Evolutionary conservation across 2,329 filamentous ascomycete genomes (phyloP).

Genomic region (Helminthosporium solani): DNA sequence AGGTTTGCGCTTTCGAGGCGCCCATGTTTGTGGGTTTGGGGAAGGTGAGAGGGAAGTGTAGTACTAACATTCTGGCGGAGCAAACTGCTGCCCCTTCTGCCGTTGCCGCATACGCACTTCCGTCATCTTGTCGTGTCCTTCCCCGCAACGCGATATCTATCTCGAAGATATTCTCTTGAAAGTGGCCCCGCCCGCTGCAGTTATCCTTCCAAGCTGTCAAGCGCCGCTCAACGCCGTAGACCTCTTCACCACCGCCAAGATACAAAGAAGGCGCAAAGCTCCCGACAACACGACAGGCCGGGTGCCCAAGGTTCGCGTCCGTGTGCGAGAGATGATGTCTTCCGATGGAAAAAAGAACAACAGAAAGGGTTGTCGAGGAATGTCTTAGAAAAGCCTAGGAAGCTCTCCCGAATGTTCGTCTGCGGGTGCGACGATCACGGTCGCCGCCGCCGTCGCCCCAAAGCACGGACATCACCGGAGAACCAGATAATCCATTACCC

Average conservation of each 20-base stretch:
- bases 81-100: conserved; percentile 51
- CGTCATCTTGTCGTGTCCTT: conserved; percentile 40
- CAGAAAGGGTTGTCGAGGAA: too few species aligned
- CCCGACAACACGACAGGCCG: too few species aligned
- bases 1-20: too few species aligned
- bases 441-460: background rate
- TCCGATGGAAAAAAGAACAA: too few species aligned
- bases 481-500: background rate
- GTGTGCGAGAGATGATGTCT: too few species aligned
- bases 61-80: conserved; percentile 43
- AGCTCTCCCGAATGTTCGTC: too few species aligned
- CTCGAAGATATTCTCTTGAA: background rate
- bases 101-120: conserved; percentile 52
- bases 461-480: background rate
- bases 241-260: too few species aligned
- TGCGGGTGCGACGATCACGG: background rate
- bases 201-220: background rate
- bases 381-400: too few species aligned
- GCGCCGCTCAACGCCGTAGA: background rate
- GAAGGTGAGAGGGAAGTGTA: background rate
- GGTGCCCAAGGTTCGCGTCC: too few species aligned
- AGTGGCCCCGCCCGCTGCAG: background rate
- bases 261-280: too few species aligned
- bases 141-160: background rate
- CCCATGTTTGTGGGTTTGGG: too few species aligned